Conservation (phyloP, 495 filamentous ascomycete genomes). For the Aspergillus cavernicola region DNA sequence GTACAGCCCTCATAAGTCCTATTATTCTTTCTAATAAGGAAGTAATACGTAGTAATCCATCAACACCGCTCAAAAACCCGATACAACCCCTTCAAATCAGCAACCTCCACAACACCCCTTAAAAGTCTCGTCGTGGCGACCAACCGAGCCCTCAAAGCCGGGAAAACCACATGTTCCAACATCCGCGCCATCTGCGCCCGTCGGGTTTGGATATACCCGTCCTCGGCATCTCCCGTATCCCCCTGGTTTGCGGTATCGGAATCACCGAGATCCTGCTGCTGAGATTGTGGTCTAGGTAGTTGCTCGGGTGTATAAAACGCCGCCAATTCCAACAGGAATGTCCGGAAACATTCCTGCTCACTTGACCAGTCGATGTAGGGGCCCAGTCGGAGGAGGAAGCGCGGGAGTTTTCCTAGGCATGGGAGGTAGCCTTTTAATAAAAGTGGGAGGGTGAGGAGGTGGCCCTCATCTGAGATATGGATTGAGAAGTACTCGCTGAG, state of each 20-base stretch:
- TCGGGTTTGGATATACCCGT: constrained; percentile 54
- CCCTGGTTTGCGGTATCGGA: not conserved
- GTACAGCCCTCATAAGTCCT: too few relatives aligned
- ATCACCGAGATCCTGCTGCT: constrained; percentile 12
- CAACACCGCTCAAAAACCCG: constrained; percentile 95
- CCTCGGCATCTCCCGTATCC: constrained; percentile 8
- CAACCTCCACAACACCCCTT: constrained; percentile 80
- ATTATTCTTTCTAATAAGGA: too few relatives aligned
- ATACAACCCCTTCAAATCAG: constrained; percentile 92
- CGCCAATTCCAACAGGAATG: constrained; percentile 83
- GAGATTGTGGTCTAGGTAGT: constrained; percentile 51
- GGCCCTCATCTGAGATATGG: constrained; percentile 72
- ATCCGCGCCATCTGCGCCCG: constrained; percentile 62
- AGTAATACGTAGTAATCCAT: too few relatives aligned
- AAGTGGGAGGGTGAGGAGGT: constrained; percentile 75
- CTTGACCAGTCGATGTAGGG: constrained; percentile 83
- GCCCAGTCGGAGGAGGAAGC: constrained; percentile 82
- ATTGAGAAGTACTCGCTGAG: constrained; percentile 89
- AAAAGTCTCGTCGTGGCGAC: constrained; percentile 80
- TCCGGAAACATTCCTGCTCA: constrained; percentile 83
- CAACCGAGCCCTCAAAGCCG: constrained; percentile 76
- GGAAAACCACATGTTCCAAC: constrained; percentile 84
- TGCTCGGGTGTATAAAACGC: constrained; percentile 87
- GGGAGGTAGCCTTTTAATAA: constrained; percentile 88
- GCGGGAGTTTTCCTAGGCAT: constrained; percentile 77